Base-by-base conservation (phyloP, 495 filamentous ascomycete species). In the Xylaria bambusicola region DNA sequence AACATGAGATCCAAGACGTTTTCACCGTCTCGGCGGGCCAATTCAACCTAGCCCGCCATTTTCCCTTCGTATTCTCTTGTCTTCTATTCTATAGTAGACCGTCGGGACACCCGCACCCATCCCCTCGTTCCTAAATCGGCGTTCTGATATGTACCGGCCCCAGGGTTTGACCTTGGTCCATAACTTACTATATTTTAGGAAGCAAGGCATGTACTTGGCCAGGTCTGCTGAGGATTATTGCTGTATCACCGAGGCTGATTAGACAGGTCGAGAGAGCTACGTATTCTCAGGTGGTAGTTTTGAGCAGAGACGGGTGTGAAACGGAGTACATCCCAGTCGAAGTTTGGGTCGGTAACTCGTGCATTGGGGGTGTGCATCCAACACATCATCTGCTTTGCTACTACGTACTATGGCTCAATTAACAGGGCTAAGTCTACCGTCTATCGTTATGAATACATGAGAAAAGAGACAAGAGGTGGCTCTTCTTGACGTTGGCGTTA, bases 1-100 rank as follows among this genome's bases (percentile, higher is more conserved):
- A 89, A 89, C 87, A 85, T 76, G 73, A 84, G 84, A 84, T 83
- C 84, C 85, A 88, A 88, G 80, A 81, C 77, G 76, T 75, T 83
- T 85, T 80, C 74, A 75, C 80, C 79, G 80, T 84, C 79, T 81
- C 72, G 67, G 79, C 79, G 78, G 76, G 79, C 81, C 82, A 86
- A 78, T 84, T 87, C 86, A 88, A 89, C 86, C 80, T 86, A 84
- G 78, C 73, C 66, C 74, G 73, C 72, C 67, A 41, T 57, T 70
- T 72, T 66, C 66, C 66, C 58, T 66, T 53, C 60, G 40, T 40
- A 58, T 63, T 60, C 52, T 60, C 49, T 12, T 44, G 42, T 17
- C 29, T 8, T 21, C 36, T 21, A 51, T 50, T 58, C 26, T 36
- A 21, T 29, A 36, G 24, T 47, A 10, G 49, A 48, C 57, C 7